Evolutionary conservation across 2,329 filamentous ascomycete genomes (phyloP).

Genomic region (Monosporascus cannonballus): DNA sequence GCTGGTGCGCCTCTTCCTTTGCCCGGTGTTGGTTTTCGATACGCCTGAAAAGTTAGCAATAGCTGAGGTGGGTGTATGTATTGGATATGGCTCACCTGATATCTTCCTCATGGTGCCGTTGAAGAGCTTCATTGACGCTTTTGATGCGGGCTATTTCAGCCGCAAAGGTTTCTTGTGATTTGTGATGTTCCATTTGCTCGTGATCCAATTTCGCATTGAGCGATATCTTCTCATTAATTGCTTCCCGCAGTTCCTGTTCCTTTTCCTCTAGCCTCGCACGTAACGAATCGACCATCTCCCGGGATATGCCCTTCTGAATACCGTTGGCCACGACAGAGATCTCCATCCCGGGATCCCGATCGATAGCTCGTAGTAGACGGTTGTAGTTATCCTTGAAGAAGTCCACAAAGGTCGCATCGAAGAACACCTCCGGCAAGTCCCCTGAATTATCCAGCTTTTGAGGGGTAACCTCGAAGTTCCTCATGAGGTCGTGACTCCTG

Average conservation of each 20-base stretch:
- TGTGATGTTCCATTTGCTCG: slow-evolving; percentile 66
- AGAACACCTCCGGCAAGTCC: slow-evolving; percentile 71
- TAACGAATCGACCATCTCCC: slow-evolving; percentile 83
- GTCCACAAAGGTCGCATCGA: slow-evolving; percentile 81
- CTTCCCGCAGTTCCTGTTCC: slow-evolving; percentile 44
- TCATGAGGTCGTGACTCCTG: slow-evolving; percentile 69
- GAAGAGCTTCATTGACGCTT: slow-evolving; percentile 63
- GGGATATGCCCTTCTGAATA: slow-evolving; percentile 83
- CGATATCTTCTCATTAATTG: slow-evolving; percentile 38
- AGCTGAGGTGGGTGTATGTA: slow-evolving; percentile 1
- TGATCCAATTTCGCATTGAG: slow-evolving; percentile 57
- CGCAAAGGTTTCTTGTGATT: slow-evolving; percentile 51
- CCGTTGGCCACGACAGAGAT: slow-evolving; percentile 74
- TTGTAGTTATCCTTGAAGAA: slow-evolving; percentile 97
- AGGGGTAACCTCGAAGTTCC: slow-evolving; percentile 83
- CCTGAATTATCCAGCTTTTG: slow-evolving; percentile 55
- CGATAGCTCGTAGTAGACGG: slow-evolving; percentile 74
- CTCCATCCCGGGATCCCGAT: slow-evolving; percentile 84
- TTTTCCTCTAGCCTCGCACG: slow-evolving; percentile 72
- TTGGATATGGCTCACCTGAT: slow-evolving; percentile 38
- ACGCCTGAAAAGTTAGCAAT: slow-evolving; percentile 25
- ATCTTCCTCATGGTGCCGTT: slow-evolving; percentile 64
- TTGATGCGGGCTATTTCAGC: slow-evolving; percentile 53
- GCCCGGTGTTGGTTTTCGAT: slow-evolving; percentile 40
- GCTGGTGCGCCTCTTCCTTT: slow-evolving; percentile 34